Evolutionary conservation across 257 asterid species (phyloP).

Genomic region (Solanum lignicaule): DNA sequence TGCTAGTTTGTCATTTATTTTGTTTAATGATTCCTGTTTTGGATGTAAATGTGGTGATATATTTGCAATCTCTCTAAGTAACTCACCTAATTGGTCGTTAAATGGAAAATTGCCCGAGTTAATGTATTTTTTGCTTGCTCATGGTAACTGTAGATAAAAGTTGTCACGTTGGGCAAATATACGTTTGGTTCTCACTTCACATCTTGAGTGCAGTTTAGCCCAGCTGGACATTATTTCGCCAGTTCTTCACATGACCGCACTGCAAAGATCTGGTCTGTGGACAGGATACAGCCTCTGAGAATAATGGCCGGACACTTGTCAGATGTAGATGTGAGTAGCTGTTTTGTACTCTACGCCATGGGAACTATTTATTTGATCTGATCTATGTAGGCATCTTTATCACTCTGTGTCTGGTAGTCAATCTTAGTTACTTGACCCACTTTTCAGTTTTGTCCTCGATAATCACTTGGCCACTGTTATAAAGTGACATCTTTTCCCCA

Average conservation of each 20-base stretch:
- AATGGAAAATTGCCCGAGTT: not conserved
- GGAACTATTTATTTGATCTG: not conserved
- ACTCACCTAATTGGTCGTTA: not conserved
- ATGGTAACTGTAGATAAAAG: not conserved
- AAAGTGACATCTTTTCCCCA: not conserved
- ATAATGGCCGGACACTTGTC: slow-evolving; percentile 98
- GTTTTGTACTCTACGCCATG: not conserved
- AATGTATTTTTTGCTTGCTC: not conserved
- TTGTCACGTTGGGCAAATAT: not conserved
- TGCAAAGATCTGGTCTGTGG: slow-evolving; percentile 94
- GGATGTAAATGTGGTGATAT: not conserved
- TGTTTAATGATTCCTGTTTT: not conserved
- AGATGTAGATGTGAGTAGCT: slow-evolving; percentile 89
- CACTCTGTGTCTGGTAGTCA: not conserved
- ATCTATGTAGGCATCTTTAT: not conserved
- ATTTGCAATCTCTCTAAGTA: not conserved
- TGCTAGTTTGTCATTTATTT: not conserved
- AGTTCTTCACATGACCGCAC: slow-evolving; percentile 98
- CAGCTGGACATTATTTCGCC: slow-evolving; percentile 94
- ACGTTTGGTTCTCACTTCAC: not conserved
- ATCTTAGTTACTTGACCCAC: not conserved
- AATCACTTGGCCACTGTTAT: not conserved
- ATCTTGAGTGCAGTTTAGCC: slow-evolving; percentile 74
- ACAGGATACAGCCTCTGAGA: slow-evolving; percentile 83
- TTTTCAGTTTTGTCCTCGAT: not conserved